Evolutionary conservation across 306 rosid genomes (phyloP).

Genomic region (Inga leiocalycina): DNA sequence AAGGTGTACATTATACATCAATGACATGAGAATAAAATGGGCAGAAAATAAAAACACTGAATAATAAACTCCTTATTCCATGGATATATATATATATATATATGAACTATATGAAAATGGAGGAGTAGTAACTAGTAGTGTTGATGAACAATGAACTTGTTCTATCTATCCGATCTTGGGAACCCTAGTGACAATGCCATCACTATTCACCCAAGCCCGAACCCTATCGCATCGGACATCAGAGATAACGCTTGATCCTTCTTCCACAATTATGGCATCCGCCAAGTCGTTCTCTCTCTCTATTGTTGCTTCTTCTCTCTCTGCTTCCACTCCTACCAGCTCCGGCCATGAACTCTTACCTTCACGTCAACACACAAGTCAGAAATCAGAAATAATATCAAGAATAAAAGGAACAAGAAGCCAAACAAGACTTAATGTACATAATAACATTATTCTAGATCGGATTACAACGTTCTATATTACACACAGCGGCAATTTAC

Average conservation of each 20-base stretch:
- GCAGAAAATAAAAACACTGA: no score
- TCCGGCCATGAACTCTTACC: conserved; percentile 67
- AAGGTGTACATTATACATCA: no score
- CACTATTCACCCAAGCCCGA: background rate
- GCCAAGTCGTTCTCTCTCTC: conserved; percentile 47
- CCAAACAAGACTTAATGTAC: no score
- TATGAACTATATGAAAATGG: background rate
- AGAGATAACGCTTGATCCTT: conserved; percentile 20
- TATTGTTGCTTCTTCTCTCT: conserved; percentile 39
- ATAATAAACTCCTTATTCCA: background rate
- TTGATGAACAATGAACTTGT: no score
- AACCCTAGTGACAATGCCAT: background rate
- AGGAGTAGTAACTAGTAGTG: background rate
- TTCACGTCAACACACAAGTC: background rate
- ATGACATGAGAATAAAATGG: background rate
- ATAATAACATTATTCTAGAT: no score
- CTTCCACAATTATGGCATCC: conserved; percentile 32
- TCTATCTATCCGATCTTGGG: background rate
- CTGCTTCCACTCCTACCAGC: conserved; percentile 50
- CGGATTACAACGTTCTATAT: no score
- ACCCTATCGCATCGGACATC: conserved; percentile 42
- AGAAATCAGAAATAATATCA: background rate
- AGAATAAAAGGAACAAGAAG: background rate
- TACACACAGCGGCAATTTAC: no score
- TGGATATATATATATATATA: no score